Conservation (phyloP, 495 filamentous ascomycete genomes). For the Daldinia decipiens region DNA sequence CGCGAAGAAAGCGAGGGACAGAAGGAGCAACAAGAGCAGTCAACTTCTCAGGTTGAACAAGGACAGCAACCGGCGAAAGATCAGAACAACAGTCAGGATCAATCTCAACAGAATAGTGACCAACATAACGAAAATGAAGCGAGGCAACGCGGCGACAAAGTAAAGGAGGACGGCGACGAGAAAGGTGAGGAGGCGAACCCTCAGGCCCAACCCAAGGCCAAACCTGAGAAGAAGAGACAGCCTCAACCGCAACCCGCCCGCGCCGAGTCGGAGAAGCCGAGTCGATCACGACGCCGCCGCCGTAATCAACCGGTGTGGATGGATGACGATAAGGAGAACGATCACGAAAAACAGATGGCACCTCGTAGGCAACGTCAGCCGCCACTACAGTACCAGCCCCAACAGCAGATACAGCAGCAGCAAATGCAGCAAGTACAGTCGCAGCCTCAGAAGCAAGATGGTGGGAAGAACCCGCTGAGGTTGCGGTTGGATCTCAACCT, state of each 20-base stretch:
- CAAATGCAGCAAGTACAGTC: conserved; percentile 56
- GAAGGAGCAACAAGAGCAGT: conserved; percentile 18
- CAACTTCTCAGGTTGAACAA: conserved; percentile 12
- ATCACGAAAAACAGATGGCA: conserved; percentile 42
- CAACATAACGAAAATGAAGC: conserved; percentile 33
- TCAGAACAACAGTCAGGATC: conserved; percentile 23
- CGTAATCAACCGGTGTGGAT: conserved; percentile 44
- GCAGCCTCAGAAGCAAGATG: conserved; percentile 49
- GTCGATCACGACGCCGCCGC: conserved; percentile 43
- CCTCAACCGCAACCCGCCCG: conserved; percentile 34
- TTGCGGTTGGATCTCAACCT: conserved; percentile 85
- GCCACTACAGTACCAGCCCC: conserved; percentile 58
- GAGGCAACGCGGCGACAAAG: conserved; percentile 51
- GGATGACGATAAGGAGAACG: conserved; percentile 41
- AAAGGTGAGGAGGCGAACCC: conserved; percentile 1
- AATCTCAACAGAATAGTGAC: conserved; percentile 3
- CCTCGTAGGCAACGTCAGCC: conserved; percentile 47
- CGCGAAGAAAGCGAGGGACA: conserved; percentile 25
- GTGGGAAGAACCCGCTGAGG: conserved; percentile 73
- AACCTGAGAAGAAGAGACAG: conserved; percentile 22
- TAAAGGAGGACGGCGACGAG: conserved; percentile 45
- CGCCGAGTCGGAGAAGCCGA: conserved; percentile 43
- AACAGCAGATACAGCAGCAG: conserved; percentile 37
- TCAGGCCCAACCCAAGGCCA: not conserved
- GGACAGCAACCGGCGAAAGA: conserved; percentile 17